Evolutionary conservation across 139 green algal species (phyloP).

Genomic region (Zygnema circumcarinatum): DNA sequence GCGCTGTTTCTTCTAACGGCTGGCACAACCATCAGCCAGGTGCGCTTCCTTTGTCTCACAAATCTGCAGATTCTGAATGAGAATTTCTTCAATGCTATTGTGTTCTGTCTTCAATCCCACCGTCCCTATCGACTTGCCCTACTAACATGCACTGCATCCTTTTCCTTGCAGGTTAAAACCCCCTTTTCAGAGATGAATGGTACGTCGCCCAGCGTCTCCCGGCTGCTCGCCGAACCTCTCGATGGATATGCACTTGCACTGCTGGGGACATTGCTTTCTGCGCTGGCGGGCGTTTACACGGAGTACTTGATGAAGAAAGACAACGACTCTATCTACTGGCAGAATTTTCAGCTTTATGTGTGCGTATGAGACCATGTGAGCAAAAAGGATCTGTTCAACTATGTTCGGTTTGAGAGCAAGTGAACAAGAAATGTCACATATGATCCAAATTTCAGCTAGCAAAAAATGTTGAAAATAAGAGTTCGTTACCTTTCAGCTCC

Average conservation of each 20-base stretch:
- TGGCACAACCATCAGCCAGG: conserved; percentile 69
- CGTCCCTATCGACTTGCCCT: no score
- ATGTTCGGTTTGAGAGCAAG: background rate
- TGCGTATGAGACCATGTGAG: conserved; percentile 9
- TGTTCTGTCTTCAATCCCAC: no score
- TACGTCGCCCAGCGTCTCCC: background rate
- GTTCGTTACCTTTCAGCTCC: no score
- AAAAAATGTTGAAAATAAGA: no score
- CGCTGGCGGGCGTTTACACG: conserved; percentile 56
- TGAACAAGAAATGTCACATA: background rate
- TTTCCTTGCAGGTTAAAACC: background rate
- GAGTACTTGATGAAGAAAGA: conserved; percentile 62
- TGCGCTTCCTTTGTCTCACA: conserved; percentile 19
- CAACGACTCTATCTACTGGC: conserved; percentile 60
- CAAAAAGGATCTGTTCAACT: background rate
- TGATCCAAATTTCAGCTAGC: no score
- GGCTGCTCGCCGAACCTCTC: background rate
- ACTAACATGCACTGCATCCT: no score
- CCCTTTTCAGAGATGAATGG: background rate
- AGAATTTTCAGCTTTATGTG: conserved; percentile 65
- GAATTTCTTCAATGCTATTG: no score
- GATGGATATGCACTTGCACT: conserved; percentile 37
- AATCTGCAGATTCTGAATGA: background rate
- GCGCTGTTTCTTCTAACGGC: conserved; percentile 62
- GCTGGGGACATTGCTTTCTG: conserved; percentile 18